Evolutionary conservation across 306 rosid species (phyloP).

Genomic region (Glycine soja): DNA sequence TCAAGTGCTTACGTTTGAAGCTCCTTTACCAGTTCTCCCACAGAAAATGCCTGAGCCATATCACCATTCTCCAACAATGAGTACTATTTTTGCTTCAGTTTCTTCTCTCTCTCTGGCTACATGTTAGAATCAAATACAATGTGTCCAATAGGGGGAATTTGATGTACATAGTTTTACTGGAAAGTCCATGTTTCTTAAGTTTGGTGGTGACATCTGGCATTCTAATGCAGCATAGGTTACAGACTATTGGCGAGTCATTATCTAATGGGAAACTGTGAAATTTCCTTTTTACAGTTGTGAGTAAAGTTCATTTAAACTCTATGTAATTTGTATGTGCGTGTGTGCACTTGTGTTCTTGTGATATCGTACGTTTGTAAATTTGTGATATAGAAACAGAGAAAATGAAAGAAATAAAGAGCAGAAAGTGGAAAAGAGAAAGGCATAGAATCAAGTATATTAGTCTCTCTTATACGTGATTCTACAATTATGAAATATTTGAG

Average conservation of each 20-base stretch:
- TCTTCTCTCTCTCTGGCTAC: conserved; percentile 12
- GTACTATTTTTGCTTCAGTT: conserved; percentile 8
- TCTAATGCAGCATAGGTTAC: not conserved
- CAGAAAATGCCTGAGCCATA: not conserved
- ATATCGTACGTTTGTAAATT: not conserved
- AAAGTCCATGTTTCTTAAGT: not conserved
- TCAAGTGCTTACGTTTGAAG: conserved; percentile 30
- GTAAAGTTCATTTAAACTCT: not conserved
- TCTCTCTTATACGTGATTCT: not conserved
- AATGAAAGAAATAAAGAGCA: not conserved
- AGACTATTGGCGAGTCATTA: not conserved
- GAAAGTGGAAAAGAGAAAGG: not conserved
- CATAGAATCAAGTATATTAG: not conserved
- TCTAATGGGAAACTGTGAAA: not conserved
- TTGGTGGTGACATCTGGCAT: not conserved
- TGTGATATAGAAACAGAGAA: not conserved
- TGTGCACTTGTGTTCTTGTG: not conserved
- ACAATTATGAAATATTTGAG: not conserved
- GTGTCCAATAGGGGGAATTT: conserved; percentile 1
- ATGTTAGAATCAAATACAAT: not conserved
- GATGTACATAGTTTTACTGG: not conserved
- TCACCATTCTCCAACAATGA: conserved; percentile 3
- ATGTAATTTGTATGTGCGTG: not conserved
- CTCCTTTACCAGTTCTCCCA: conserved; percentile 16
- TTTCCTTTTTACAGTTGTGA: not conserved